Evolutionary conservation across 768 basidiomycete genomes (phyloP).

Genomic region (Collybia mongolica): DNA sequence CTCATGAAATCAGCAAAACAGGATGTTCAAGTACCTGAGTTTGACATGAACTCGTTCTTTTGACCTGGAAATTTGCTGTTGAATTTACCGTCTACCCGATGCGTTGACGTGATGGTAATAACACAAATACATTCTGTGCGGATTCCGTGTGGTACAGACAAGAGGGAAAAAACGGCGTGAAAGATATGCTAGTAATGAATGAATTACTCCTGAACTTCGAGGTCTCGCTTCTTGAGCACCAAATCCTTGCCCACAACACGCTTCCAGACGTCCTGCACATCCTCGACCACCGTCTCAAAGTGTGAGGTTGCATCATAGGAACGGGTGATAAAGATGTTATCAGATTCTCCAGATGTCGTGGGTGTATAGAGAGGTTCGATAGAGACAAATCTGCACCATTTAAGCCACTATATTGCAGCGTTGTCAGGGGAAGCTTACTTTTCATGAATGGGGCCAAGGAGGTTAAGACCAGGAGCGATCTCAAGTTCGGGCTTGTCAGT

Average conservation of each 20-base stretch:
- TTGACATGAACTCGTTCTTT: slow-evolving; percentile 81
- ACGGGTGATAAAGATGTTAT: slow-evolving; percentile 96
- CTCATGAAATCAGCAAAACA: slow-evolving; percentile 91
- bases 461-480: slow-evolving; percentile 86
- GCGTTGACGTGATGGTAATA: background rate
- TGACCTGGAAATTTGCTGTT: slow-evolving; percentile 21
- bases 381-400: slow-evolving; percentile 72
- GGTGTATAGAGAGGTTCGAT: slow-evolving; percentile 89
- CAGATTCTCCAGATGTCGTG: slow-evolving; percentile 72
- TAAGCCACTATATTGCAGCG: slow-evolving; percentile 8
- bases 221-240: slow-evolving; percentile 86
- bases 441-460: slow-evolving; percentile 90
- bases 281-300: slow-evolving; percentile 98
- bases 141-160: slow-evolving; percentile 7
- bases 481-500: slow-evolving; percentile 90
- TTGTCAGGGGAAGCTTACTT: slow-evolving; percentile 57
- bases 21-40: slow-evolving; percentile 83
- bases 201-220: slow-evolving; percentile 52
- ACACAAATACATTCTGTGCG: slow-evolving; percentile 11
- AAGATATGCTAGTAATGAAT: slow-evolving; percentile 1
- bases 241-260: slow-evolving; percentile 76
- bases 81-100: background rate
- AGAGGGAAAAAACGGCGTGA: background rate
- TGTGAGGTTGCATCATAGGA: slow-evolving; percentile 99
- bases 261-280: slow-evolving; percentile 96